These are phyloP conservation scores for Nothomitra cinnamomea DNA, from an alignment of 2,329 filamentous ascomycete genomes.

Conservation along the genomic window DNA sequence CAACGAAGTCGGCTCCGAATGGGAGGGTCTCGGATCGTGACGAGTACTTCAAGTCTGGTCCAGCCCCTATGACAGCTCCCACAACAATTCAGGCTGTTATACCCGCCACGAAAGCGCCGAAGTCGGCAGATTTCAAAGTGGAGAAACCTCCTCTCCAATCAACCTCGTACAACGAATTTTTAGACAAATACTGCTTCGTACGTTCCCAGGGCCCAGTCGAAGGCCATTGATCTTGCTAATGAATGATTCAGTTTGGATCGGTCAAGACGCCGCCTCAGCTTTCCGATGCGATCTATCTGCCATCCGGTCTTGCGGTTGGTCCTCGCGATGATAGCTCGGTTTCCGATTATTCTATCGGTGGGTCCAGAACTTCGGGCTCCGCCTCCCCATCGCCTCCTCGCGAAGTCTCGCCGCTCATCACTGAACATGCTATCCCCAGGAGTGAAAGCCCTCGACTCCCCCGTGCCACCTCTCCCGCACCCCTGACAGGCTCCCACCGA, in stretches of 20 bases:
- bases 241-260: conserved; percentile 31
- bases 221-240: conserved; percentile 23
- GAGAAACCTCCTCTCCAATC: conserved; percentile 61
- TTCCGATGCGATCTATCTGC: conserved; percentile 9
- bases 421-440: conserved; percentile 8
- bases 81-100: conserved; percentile 8
- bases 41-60: conserved; percentile 9
- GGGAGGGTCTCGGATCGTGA: neutral
- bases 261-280: conserved; percentile 22
- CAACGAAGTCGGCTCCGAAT: conserved; percentile 6
- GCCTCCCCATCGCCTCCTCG: neutral
- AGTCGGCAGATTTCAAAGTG: conserved; percentile 37
- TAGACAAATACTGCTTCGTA: conserved; percentile 99
- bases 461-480: conserved; percentile 26
- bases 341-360: conserved; percentile 12
- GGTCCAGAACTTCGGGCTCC: neutral
- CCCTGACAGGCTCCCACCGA: conserved; percentile 22
- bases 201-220: conserved; percentile 35
- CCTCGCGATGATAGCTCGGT: conserved; percentile 18
- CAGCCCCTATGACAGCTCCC: conserved; percentile 16
- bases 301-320: conserved; percentile 19
- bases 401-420: conserved; percentile 3
- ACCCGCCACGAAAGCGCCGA: conserved; percentile 12
- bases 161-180: conserved; percentile 85
- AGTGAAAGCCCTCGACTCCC: conserved; percentile 21